Evolutionary conservation across 805 yeast species (phyloP), one percentile per base, ranked within the genome.

Genomic region (Monosporozyma solicola): DNA sequence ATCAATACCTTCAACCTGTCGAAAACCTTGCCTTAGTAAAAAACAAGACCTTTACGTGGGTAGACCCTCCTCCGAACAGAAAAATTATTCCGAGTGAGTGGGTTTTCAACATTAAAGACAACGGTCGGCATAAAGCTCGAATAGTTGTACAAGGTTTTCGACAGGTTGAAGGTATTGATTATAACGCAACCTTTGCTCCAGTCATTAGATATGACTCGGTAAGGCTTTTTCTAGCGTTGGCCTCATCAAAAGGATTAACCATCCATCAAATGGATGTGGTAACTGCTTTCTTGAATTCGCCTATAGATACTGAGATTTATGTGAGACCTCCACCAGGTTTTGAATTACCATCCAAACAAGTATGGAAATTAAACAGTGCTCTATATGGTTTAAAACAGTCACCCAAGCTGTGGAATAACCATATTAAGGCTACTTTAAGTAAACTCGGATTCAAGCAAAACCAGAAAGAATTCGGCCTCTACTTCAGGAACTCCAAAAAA

Each of bases 181-280:
- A n/a, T n/a, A n/a, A n/a, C n/a, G 67, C 59, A 47, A 61, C 63
- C 2, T 64, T 61, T 53, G 61, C 69, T n/a, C 65, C 67, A 9
- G 67, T 63, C 25, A 53, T 61, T 22, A 51, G 62, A 3, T 59
- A 58, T 53, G 62, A 62, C 13, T 49, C 54, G 5, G 55, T 55
- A 29, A 45, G 56, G 2, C n/a, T 58, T 1, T 48, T 55, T 6
- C 22, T 58, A 2, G 53, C 57, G 11, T 6, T 54, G 2, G 31
- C 60, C 1, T 49, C 52, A 6, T 44, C 48, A 11, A 20, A 25
- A 1, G 3, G 20, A 2, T 45, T 54, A 2, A 2, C 5, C 1
- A 48, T 61, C 7, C 58, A 61, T 49, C 62, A 61, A 53, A 55
- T 61, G 59, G 61, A 61, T 51, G 61, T 59, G 5, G 53, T 49